Evolutionary conservation across 1,139 yeast genomes (phyloP).

Genomic region (Suhomyces yuchorum): DNA sequence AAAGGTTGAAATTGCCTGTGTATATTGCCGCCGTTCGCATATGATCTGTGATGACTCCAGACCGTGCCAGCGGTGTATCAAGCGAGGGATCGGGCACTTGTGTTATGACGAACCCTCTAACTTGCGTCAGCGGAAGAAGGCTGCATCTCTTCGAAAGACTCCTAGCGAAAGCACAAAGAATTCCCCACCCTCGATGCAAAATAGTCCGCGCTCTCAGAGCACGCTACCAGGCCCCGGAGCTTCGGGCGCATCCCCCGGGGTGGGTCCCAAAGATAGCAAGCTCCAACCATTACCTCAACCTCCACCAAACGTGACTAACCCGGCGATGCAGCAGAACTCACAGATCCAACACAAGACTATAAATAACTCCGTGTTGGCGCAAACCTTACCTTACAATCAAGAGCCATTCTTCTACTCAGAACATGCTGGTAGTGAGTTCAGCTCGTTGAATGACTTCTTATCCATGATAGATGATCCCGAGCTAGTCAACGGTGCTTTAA

Average conservation of each 20-base stretch:
- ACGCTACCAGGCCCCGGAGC: conserved; percentile 8
- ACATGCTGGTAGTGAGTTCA: conserved; percentile 91
- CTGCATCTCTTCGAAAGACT: conserved; percentile 28
- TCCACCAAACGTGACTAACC: conserved; percentile 5
- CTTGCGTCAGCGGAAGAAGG: conserved; percentile 44
- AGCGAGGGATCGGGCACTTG: conserved; percentile 84
- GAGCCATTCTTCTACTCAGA: conserved; percentile 84
- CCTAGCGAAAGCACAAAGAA: conserved; percentile 9
- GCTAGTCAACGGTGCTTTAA: conserved; percentile 53
- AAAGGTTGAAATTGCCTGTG: conserved; percentile 75
- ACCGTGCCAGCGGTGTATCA: conserved; percentile 87
- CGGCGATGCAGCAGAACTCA: conserved; percentile 13
- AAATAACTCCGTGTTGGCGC: conserved; percentile 39
- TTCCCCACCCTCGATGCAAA: conserved; percentile 10
- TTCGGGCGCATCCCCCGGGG: conserved; percentile 10
- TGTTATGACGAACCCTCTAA: conserved; percentile 78
- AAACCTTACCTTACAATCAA: conserved; percentile 55
- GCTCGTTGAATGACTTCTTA: conserved; percentile 84
- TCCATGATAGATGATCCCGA: conserved; percentile 89
- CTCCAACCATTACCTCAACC: conserved; percentile 16
- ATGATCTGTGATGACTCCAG: conserved; percentile 89
- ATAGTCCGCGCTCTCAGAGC: conserved; percentile 6
- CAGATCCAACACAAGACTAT: conserved; percentile 16
- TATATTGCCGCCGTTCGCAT: conserved; percentile 89
- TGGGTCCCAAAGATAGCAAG: conserved; percentile 8